Base-by-base conservation (phyloP, 768 basidiomycete genomes). In the Suillus cothurnatus region DNA sequence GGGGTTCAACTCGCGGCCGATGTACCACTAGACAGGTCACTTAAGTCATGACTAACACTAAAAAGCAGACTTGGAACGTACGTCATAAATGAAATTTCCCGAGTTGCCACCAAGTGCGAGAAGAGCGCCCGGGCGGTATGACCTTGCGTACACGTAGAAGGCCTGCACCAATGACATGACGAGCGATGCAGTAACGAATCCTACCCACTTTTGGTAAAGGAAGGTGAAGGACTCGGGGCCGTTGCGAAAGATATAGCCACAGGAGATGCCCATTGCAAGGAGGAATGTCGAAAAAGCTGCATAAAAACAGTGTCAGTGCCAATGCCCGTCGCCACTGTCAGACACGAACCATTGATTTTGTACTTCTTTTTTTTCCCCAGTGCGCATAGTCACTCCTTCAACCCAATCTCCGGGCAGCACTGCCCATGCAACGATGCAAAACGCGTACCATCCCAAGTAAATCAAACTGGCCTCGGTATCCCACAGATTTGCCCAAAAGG, bases 1-100 rank as follows among this genome's bases (percentile, higher is more conserved):
- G 0, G 97, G 97, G 77, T 99, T 99, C 64, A 99, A 81, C 72
- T 94, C 91, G 60, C 95, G 91, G n/a, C 95, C 95, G 67, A 97
- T 95, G 79, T 85, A 97, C 79, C 92, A 96, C 94, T 96, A 66
- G 36, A 60, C 50, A 32, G 26, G n/a, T 3, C 26, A 36, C 15
- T 50, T 34, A 32, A 8, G 14, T 21, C 49, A 2, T 23, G 2
- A 19, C 3, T 6, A 8, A 23, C 50, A 52, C 41, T 2, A 50
- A 5, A 34, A 62, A 55, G 8, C 7, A 4, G 45, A 32, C 2
- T 15, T 9, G 43, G 41, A 34, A 81, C 93, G 59, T 68, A 97
- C 96, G 74, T 99, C 96, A 75, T 99, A 99, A 67, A 97, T 86
- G 63, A 82, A 76, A 73, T 91, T 93, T 14, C 93, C 92, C 26